phyloP scores from a whole-genome alignment of 306 rosid species.

The Medicago arabica region DNA sequence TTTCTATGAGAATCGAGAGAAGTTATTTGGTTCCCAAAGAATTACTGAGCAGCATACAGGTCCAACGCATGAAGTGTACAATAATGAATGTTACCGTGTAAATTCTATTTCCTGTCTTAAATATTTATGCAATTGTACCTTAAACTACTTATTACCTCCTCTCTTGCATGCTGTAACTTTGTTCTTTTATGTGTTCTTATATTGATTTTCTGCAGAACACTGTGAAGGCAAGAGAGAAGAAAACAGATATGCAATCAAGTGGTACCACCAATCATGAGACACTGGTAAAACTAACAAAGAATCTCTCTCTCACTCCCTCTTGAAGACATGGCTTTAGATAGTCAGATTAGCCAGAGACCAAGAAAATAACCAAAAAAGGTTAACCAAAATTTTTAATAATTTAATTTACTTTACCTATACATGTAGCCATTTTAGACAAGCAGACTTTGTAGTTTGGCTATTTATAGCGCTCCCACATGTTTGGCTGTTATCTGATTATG shows the following conservation, averaged over 20 bases:
- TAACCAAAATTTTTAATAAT: too few relatives aligned
- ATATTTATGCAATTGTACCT: background rate
- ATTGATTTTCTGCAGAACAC: constrained; percentile 49
- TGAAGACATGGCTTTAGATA: constrained; percentile 35
- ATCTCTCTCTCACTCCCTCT: constrained; percentile 53
- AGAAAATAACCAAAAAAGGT: background rate
- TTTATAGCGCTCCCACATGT: too few relatives aligned
- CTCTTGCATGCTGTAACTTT: background rate
- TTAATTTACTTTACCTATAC: too few relatives aligned
- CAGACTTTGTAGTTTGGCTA: background rate
- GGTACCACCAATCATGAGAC: constrained; percentile 31
- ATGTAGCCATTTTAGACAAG: too few relatives aligned
- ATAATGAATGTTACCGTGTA: constrained; percentile 42
- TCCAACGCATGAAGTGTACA: constrained; percentile 45
- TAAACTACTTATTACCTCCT: background rate
- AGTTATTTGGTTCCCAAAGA: constrained; percentile 45
- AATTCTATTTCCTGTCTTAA: constrained; percentile 33
- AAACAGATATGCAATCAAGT: constrained; percentile 42
- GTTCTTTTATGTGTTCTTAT: background rate
- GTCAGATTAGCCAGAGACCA: background rate
- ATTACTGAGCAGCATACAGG: constrained; percentile 43
- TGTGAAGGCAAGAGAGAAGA: constrained; percentile 42
- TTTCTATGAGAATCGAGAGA: constrained; percentile 70
- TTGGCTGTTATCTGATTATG: too few relatives aligned
- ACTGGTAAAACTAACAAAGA: constrained; percentile 53